Conservation (phyloP, 192 early-diverging fungal genomes). For the Martensiomyces pterosporus region DNA sequence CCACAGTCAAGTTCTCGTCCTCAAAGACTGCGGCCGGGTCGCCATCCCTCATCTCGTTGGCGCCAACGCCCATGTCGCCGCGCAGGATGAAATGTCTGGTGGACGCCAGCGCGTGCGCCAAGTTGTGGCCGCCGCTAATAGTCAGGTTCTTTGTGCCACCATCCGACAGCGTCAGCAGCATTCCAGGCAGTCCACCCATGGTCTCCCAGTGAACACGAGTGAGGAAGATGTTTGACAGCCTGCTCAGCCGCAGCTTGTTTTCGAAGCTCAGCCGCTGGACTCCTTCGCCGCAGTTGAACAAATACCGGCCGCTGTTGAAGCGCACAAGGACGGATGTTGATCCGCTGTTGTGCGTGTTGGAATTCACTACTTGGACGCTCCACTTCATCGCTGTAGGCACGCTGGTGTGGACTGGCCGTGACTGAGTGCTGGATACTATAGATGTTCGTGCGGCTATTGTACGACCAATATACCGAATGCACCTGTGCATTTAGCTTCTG, state of each 20-base stretch:
- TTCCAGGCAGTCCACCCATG: conserved; percentile 88
- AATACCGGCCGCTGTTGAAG: conserved; percentile 71
- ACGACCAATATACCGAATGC: neutral
- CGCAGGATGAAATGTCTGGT: conserved; percentile 76
- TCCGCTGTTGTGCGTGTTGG: conserved; percentile 52
- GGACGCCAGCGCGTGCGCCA: conserved; percentile 74
- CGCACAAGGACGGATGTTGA: conserved; percentile 69
- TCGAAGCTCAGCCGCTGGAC: conserved; percentile 82
- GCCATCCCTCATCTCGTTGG: conserved; percentile 54
- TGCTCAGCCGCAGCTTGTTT: conserved; percentile 65
- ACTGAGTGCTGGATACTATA: neutral
- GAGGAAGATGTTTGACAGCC: conserved; percentile 74
- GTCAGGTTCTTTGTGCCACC: conserved; percentile 58
- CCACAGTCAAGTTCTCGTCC: conserved; percentile 65
- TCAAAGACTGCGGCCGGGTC: conserved; percentile 41
- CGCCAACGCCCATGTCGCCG: conserved; percentile 53
- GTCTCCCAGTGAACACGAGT: conserved; percentile 81
- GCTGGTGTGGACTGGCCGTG: conserved; percentile 21
- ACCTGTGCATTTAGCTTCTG: neutral
- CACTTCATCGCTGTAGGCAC: conserved; percentile 52
- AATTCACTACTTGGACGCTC: conserved; percentile 54
- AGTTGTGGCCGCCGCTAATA: conserved; percentile 72
- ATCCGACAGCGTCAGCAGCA: conserved; percentile 88
- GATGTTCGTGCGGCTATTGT: neutral
- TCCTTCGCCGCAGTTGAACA: conserved; percentile 94